Conservation (phyloP, 257 asterid species). For the Agastache rugosa region DNA sequence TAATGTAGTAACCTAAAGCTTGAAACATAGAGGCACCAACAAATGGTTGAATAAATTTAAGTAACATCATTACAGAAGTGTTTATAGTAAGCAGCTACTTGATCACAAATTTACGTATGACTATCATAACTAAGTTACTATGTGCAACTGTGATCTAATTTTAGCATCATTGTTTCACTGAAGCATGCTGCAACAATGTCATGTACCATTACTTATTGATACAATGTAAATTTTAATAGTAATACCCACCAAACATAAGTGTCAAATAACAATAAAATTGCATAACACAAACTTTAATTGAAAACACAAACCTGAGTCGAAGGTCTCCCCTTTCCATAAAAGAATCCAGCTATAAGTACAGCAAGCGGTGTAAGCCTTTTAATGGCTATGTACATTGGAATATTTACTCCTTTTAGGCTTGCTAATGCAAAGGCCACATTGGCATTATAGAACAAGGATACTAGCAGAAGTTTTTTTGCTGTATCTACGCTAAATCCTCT, state of each 20-base stretch:
- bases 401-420: constrained; percentile 96
- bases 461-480: constrained; percentile 78
- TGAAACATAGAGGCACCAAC: neutral
- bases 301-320: constrained; percentile 71
- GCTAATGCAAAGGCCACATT: constrained; percentile 98
- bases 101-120: constrained; percentile 4
- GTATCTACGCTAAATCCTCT: constrained; percentile 69
- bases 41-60: constrained; percentile 3
- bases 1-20: constrained; percentile 11
- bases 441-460: constrained; percentile 95
- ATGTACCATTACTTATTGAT: neutral
- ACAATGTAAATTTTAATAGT: neutral
- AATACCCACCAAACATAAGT: neutral
- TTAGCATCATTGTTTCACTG: constrained; percentile 9
- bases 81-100: constrained; percentile 4
- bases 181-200: neutral
- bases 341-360: constrained; percentile 88
- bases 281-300: neutral
- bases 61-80: neutral
- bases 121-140: neutral
- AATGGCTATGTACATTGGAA: constrained; percentile 99
- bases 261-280: neutral
- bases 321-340: constrained; percentile 87
- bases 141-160: neutral
- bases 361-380: constrained; percentile 98